These are phyloP conservation scores for Filobasidium floriforme DNA, from an alignment of 768 basidiomycete genomes.

Conservation along the genomic window DNA sequence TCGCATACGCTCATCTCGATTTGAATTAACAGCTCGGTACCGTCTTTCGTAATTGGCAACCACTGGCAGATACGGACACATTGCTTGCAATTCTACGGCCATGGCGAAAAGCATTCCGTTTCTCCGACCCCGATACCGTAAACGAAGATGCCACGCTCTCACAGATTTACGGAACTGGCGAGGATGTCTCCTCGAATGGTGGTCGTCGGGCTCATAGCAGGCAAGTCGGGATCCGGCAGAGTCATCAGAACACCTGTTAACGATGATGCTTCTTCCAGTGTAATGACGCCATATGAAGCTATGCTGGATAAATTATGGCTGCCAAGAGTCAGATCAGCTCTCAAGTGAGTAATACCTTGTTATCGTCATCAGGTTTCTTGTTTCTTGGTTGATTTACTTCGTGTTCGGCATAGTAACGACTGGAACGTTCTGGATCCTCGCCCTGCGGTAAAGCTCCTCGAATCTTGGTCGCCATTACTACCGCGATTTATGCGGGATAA, in stretches of 20 bases:
- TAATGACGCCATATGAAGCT: slow-evolving; percentile 92
- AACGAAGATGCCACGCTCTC: background rate
- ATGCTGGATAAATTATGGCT: slow-evolving; percentile 92
- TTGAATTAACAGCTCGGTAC: slow-evolving; percentile 57
- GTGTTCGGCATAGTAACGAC: slow-evolving; percentile 56
- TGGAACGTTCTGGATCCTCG: slow-evolving; percentile 70
- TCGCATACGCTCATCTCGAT: slow-evolving; percentile 42
- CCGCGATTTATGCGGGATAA: slow-evolving; percentile 91
- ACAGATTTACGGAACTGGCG: slow-evolving; percentile 33
- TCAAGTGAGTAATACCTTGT: slow-evolving; percentile 54
- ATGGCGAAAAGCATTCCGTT: slow-evolving; percentile 45
- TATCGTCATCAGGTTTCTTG: background rate
- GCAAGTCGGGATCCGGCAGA: background rate
- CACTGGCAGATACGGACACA: slow-evolving; percentile 63
- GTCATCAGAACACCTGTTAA: background rate
- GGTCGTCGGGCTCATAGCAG: background rate
- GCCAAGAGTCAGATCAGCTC: slow-evolving; percentile 80
- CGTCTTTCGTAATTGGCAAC: slow-evolving; percentile 59
- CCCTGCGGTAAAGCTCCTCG: slow-evolving; percentile 72
- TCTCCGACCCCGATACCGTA: slow-evolving; percentile 13
- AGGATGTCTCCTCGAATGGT: slow-evolving; percentile 16
- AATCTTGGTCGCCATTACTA: slow-evolving; percentile 77
- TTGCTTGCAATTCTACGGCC: slow-evolving; percentile 39
- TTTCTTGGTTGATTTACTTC: background rate
- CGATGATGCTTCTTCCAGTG: background rate